These are phyloP conservation scores for Mycosphaerella sp. DNA, from an alignment of 2,329 filamentous ascomycete genomes.

Conservation along the genomic window DNA sequence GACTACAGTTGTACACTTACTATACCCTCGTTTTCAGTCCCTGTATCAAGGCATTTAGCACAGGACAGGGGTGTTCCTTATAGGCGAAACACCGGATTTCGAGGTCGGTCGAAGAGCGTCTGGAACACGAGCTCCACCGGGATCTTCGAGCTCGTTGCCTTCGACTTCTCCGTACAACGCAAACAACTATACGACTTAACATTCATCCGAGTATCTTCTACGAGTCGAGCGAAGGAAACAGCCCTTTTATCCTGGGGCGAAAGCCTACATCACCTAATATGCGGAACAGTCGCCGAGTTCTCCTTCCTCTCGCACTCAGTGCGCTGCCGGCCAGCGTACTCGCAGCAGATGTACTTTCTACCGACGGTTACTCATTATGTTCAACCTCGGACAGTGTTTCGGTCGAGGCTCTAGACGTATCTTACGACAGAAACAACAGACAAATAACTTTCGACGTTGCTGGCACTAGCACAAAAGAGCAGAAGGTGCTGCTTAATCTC, in stretches of 20 bases:
- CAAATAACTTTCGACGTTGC: conserved; percentile 74
- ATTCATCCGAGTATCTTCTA: background rate
- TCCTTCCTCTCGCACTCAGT: conserved; percentile 30
- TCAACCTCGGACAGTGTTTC: conserved; percentile 53
- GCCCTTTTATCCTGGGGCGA: conserved; percentile 6
- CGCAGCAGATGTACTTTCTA: conserved; percentile 68
- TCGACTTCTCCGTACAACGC: background rate
- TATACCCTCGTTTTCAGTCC: background rate
- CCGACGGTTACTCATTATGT: conserved; percentile 74
- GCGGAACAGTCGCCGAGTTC: conserved; percentile 25
- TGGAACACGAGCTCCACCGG: conserved; percentile 12
- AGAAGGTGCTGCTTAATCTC: conserved; percentile 74
- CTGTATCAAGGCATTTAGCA: background rate
- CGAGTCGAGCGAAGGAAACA: conserved; percentile 2
- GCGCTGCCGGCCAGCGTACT: conserved; percentile 46
- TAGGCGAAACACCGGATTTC: conserved; percentile 12
- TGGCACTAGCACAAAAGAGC: conserved; percentile 64
- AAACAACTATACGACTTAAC: background rate
- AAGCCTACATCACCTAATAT: conserved; percentile 24
- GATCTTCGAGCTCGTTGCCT: background rate
- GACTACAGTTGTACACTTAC: background rate
- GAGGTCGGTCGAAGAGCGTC: conserved; percentile 7
- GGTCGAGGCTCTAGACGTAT: conserved; percentile 68
- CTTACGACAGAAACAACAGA: conserved; percentile 69
- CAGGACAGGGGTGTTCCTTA: conserved; percentile 10